Evolutionary conservation across 345 rosid genomes (phyloP), one percentile per base, ranked within the genome.

Genomic region (Euclidium syriacum): DNA sequence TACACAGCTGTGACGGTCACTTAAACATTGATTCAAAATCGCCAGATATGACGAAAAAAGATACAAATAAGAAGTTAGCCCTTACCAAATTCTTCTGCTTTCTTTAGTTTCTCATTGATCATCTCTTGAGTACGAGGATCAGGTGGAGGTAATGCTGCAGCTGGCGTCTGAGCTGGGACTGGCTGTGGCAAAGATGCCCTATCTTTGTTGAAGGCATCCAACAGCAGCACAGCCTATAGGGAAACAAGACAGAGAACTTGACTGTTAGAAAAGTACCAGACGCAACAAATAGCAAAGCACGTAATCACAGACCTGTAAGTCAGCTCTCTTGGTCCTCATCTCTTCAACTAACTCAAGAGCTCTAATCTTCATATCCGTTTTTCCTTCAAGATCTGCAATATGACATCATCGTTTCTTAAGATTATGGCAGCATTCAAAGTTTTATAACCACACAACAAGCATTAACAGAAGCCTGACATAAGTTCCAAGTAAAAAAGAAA

Each of bases 191-290:
- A 86, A 42, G 95, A 80, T 35, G 97, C 95, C 64, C 99, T 84
- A 73, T 95, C 99, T 79, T 90, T 95, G 58, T 90, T 95, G 78
- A 95, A 95, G 72, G 97, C 97, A 72, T 90, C 99, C 86, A 95
- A 76, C 56, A 95, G 96, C 57, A 90, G 84, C 68, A 77, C 80
- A 39, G 99, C 86, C 99, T 94, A 78, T 63, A 33, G 62, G 68
- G 4, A 61, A 65, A 68, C 64, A 71, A 56, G 47, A 58, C 33
- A 33, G 16, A 25, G 16, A 22, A 51, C 39, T 71, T 24, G 39
- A 36, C 7, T 43, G 35, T 64, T 40, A 49, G 24, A 43, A 40
- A 64, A 40, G 5, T 19, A 58, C 50, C 48, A 40, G 11, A 7
- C 47, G 5, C 39, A 12, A 33, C 30, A 39, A 50, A 34, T 15